Conservation (phyloP, 805 yeast species). For the Vanderwaltozyma polyspora region DNA sequence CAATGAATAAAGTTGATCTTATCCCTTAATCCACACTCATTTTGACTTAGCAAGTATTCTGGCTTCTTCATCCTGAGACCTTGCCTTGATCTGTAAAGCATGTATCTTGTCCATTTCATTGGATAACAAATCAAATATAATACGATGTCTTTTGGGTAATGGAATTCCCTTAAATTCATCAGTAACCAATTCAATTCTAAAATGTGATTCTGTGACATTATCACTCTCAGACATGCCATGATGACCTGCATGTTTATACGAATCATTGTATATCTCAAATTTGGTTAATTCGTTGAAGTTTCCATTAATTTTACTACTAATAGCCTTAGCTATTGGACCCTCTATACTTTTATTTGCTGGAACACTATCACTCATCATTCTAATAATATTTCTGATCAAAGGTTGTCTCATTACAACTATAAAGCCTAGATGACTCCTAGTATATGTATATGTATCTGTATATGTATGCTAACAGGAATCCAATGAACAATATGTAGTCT, state of each 20-base stretch:
- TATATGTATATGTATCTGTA: too few species aligned
- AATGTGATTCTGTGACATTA: conserved; percentile 72
- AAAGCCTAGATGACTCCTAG: too few species aligned
- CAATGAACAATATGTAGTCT: too few species aligned
- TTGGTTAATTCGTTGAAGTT: conserved; percentile 5
- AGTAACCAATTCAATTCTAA: conserved; percentile 63
- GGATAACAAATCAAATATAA: conserved; percentile 54
- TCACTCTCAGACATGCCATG: conserved; percentile 65
- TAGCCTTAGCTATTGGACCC: conserved; percentile 1
- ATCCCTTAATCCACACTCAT: too few species aligned
- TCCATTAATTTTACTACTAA: background rate
- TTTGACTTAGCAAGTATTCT: background rate
- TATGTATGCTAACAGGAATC: too few species aligned
- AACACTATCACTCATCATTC: background rate
- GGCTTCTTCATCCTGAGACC: conserved; percentile 47
- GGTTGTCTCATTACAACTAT: too few species aligned
- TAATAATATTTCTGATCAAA: too few species aligned
- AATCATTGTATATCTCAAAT: conserved; percentile 63
- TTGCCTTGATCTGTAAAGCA: conserved; percentile 77
- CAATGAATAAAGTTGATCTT: too few species aligned
- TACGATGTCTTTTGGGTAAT: conserved; percentile 67
- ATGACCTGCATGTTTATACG: conserved; percentile 81
- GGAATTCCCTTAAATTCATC: conserved; percentile 52
- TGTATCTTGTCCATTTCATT: conserved; percentile 68
- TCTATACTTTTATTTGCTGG: background rate